Base-by-base conservation (phyloP, 495 filamentous ascomycete genomes). In the Annulohypoxylon nitens region DNA sequence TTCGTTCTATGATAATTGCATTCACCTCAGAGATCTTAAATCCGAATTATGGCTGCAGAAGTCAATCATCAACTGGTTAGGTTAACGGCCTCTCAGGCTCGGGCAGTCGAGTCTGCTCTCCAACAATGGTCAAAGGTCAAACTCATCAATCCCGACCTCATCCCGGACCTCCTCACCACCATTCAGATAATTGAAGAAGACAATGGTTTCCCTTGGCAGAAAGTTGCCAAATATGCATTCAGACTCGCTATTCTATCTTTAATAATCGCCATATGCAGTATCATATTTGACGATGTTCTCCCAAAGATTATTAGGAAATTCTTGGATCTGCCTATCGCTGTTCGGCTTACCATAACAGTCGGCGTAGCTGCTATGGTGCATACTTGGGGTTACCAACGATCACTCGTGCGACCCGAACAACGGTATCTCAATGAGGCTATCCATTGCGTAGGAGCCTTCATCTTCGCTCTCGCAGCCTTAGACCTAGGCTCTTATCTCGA, bases 401-500 rank as follows among this genome's bases (percentile, higher is more conserved):
- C 61, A 1, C 33, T 54, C n/a, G 20, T 48, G 16, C 41, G 39
- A 43, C 61, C 61, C 18, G 4, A 41, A 39, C 48, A 64, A 25
- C 47, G 10, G 1, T 16, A 64, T 54, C 61, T 64, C 16, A 64
- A 64, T 16, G 61, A 64, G 43, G 47, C 61, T 8, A 54, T 64
- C 18, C 61, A 64, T 48, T 39, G 47, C 8, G 18, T 64, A 10
- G 61, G 61, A 9, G 61, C 61, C 34, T 33, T 54, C 11, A n/a
- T 64, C 26, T 54, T 54, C 11, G 61, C 47, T 16, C 48, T 64
- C n/a, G 61, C 48, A 3, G 61, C 61, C 2, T 1, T 54, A 33
- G 48, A 64, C 11, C 33, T 54, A 14, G 61, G 18, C 23, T 10
- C 23, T 18, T 34, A 53, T 34, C 26, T 53, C 11, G 23, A 54